Base-by-base conservation (phyloP, 129 eudicot genomes). In the Arctium minus region DNA sequence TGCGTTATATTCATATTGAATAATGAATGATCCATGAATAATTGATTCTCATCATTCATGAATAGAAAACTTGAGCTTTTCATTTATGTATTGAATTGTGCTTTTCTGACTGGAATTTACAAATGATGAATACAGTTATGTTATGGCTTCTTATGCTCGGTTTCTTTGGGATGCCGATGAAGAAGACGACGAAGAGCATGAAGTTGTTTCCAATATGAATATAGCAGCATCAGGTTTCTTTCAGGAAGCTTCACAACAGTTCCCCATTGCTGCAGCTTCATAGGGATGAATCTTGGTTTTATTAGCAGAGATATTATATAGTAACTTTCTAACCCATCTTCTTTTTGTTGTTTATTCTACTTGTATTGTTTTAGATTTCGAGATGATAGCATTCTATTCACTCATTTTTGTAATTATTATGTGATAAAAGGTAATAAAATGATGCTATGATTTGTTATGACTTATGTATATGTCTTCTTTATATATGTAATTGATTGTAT, bases 141-240 rank as follows among this genome's bases (percentile, higher is more conserved):
- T 92, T 75, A 46, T 86, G 78, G 94, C 94, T 82, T 88, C 97
- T 3, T 92, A 89, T 89, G 97, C 97, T 75, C 82, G 87, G 2
- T 92, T 92, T 80, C 88, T 90, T 42, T 92, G 94, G 97, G 97
- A 89, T 4, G 90, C 85, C 8, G 92, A 92, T 2, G 97, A 90
- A 18, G 92, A 86, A 11, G 94, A 92, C 3, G 89, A 83, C 15
- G 90, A 87, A 62, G 87, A 87, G 6, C 87, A 74, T 6, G 82
- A 73, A 10, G 32, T 8, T 17, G 83, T 18, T 60, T 40, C 79
- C 3, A 60, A 72, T 27, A 15, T 35, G 80, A 67, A 85, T 6
- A 13, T 9, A 22, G 6, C 85, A 31, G 2, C 85, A 32, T 12
- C 86, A 8, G 79, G 81, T 39, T 87, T 87, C 85, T 70, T 83